Evolutionary conservation across 2,329 filamentous ascomycete species (phyloP), one percentile per base, ranked within the genome.

Genomic region (Lasiodiplodia hormozganensis): DNA sequence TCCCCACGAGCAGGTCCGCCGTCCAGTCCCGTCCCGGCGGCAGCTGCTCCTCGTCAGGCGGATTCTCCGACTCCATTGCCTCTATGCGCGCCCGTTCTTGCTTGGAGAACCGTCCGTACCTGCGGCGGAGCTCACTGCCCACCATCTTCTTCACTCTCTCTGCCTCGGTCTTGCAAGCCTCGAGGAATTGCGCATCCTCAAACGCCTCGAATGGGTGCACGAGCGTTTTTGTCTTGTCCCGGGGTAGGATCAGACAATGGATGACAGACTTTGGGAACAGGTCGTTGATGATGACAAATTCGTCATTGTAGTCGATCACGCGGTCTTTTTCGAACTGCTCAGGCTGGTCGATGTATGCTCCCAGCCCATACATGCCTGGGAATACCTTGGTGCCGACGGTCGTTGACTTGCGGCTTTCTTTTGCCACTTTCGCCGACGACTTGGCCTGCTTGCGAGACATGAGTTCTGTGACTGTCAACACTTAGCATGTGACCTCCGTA

Each of bases 201-300:
- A 97, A 89, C 4, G 92, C 92, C 23, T 91, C 87, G 75, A 95
- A 90, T 0, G 95, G 94, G 73, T 97, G 91, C 12, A 88, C 82
- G 6, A 85, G 81, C 73, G 85, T 88, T 75, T 89, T 87, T 2
- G 77, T 74, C 0, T 84, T 76, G 51, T 91, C 87, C 62, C 94
- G 91, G 7, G 94, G 93, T 5, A 98, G 88, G n/a, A 98, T 87
- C 2, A 99, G 91, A 1, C 93, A 85, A 81, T 99, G 96, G 4
- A 97, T 85, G 3, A 87, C 89, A 3, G 92, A 88, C 80, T 98
- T 99, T 10, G 96, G 94, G 76, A 89, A 99, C 70, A 89, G 83
- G 81, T 99, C 96, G 73, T 90, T 86, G 77, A 98, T 92, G 23
- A 89, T 87, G 62, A 94, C 92, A 72, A 91, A 93, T 70, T 88